phyloP scores from a whole-genome alignment of 129 eudicot genomes.

The Helianthus annuus region DNA sequence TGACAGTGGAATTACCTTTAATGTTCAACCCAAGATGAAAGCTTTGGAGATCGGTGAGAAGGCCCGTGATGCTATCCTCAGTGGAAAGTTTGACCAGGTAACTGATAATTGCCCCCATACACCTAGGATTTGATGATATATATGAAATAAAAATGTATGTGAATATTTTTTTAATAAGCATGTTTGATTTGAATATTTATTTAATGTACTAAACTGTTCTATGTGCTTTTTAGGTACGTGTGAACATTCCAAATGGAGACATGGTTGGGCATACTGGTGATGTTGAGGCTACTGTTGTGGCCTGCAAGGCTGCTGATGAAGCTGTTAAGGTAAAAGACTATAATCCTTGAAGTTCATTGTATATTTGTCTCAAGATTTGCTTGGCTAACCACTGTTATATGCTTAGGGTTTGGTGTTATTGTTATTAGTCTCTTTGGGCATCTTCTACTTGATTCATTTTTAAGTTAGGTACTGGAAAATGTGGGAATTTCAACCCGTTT shows the following conservation, averaged over 20 bases:
- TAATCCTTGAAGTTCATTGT: neutral
- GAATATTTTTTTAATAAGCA: neutral
- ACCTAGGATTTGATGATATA: neutral
- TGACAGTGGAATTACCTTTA: slow-evolving; percentile 82
- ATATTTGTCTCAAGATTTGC: neutral
- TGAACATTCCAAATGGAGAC: slow-evolving; percentile 88
- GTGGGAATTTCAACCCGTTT: neutral
- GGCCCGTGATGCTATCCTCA: slow-evolving; percentile 83
- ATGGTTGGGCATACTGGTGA: slow-evolving; percentile 99
- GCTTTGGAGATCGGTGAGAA: slow-evolving; percentile 92
- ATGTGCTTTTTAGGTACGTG: slow-evolving; percentile 63
- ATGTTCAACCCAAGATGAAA: slow-evolving; percentile 86
- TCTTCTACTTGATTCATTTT: neutral
- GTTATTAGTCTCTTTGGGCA: neutral
- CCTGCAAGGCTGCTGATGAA: slow-evolving; percentile 94
- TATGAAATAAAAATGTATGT: neutral
- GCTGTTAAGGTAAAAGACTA: slow-evolving; percentile 74
- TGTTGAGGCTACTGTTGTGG: slow-evolving; percentile 77
- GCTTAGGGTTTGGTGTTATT: slow-evolving; percentile 3
- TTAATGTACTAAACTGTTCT: neutral
- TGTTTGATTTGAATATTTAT: neutral
- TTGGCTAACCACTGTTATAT: slow-evolving; percentile 6
- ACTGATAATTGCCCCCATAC: neutral
- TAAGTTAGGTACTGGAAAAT: neutral
- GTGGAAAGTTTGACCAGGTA: slow-evolving; percentile 86